Evolutionary conservation across 2,329 filamentous ascomycete genomes (phyloP).

Genomic region (Hymenoscyphus albidus): DNA sequence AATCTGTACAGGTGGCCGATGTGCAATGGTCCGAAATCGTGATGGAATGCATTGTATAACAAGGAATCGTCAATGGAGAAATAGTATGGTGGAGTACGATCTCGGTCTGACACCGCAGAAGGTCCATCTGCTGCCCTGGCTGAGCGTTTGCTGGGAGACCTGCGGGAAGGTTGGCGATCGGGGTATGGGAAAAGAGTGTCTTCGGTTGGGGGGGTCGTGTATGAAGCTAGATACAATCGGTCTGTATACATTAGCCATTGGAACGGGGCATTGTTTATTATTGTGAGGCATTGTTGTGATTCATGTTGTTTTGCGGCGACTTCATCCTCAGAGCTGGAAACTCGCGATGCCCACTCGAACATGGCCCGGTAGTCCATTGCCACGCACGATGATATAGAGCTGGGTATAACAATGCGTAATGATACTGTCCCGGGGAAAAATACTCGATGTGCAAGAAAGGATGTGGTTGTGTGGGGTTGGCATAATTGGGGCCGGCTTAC

Average conservation of each 20-base stretch:
- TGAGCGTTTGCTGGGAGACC: slow-evolving; percentile 72
- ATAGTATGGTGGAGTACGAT: slow-evolving; percentile 74
- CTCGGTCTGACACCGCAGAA: slow-evolving; percentile 43
- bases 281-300: slow-evolving; percentile 9
- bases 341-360: slow-evolving; percentile 27
- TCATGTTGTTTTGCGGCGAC: slow-evolving; percentile 10
- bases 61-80: slow-evolving; percentile 92
- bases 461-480: slow-evolving; percentile 14
- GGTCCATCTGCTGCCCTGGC: slow-evolving; percentile 60
- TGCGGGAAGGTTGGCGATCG: slow-evolving; percentile 46
- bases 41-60: slow-evolving; percentile 97
- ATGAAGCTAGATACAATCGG: slow-evolving; percentile 91
- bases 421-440: slow-evolving; percentile 18
- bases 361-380: slow-evolving; percentile 22
- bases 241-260: slow-evolving; percentile 56
- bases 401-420: slow-evolving; percentile 23
- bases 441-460: not conserved
- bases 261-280: slow-evolving; percentile 15
- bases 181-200: slow-evolving; percentile 86
- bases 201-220: slow-evolving; percentile 74
- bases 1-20: slow-evolving; percentile 97
- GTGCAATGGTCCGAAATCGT: slow-evolving; percentile 95
- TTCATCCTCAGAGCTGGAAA: slow-evolving; percentile 16
- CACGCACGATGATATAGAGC: not conserved
- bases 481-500: slow-evolving; percentile 47